Evolutionary conservation across 768 basidiomycete species (phyloP).

Genomic region (Gloeostereum incarnatum): DNA sequence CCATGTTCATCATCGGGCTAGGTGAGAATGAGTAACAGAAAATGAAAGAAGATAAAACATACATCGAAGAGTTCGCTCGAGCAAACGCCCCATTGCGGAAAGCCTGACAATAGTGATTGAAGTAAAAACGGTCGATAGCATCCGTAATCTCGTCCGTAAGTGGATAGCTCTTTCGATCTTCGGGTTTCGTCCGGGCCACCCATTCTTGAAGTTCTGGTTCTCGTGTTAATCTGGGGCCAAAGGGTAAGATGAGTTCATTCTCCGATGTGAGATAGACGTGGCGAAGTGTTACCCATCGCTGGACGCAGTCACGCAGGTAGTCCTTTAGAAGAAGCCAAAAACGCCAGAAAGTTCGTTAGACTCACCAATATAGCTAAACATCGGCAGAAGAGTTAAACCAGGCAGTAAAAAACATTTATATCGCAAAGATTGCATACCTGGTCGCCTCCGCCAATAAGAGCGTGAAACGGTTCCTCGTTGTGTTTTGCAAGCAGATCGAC

Average conservation of each 20-base stretch:
- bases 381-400: no score
- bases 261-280: slow-evolving; percentile 1
- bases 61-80: slow-evolving; percentile 86
- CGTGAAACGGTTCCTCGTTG: slow-evolving; percentile 73
- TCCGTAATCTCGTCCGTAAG: slow-evolving; percentile 63
- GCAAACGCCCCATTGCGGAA: slow-evolving; percentile 90
- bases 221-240: slow-evolving; percentile 53
- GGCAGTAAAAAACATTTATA: no score
- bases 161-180: slow-evolving; percentile 46
- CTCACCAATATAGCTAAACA: no score
- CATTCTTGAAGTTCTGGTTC: slow-evolving; percentile 89
- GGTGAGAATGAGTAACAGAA: slow-evolving; percentile 1
- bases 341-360: no score
- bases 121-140: slow-evolving; percentile 82
- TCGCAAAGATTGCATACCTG: no score
- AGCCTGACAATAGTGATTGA: slow-evolving; percentile 82
- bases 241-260: slow-evolving; percentile 2
- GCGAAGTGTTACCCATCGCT: slow-evolving; percentile 58
- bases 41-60: slow-evolving; percentile 20
- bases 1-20: slow-evolving; percentile 86
- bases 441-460: slow-evolving; percentile 90
- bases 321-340: no score
- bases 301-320: no score
- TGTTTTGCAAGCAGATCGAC: slow-evolving; percentile 84
- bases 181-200: slow-evolving; percentile 50